Evolutionary conservation across 2,329 filamentous ascomycete species (phyloP).

Genomic region (Fusarium sp.): DNA sequence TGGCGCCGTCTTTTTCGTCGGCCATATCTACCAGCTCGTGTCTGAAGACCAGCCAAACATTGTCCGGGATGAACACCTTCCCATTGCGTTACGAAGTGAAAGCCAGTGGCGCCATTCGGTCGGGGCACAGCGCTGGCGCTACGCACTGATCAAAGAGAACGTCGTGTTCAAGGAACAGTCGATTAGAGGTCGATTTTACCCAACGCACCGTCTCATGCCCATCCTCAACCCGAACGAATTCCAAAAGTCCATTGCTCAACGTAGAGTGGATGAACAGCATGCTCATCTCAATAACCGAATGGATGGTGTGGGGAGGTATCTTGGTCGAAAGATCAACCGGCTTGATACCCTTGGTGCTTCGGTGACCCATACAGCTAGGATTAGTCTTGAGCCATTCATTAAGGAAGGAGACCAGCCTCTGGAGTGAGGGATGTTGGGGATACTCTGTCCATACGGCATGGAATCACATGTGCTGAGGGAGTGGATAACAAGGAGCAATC

Average conservation of each 20-base stretch:
- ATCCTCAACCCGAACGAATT: constrained; percentile 59
- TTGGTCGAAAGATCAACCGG: constrained; percentile 57
- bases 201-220: constrained; percentile 64
- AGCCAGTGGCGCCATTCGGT: constrained; percentile 53
- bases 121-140: constrained; percentile 52
- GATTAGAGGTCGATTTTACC: constrained; percentile 69
- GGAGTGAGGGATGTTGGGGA: constrained; percentile 10
- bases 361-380: constrained; percentile 52
- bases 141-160: constrained; percentile 58
- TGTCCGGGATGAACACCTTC: constrained; percentile 54
- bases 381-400: constrained; percentile 53
- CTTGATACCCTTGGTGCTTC: constrained; percentile 58
- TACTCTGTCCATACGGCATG: constrained; percentile 4
- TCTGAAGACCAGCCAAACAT: constrained; percentile 45
- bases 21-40: constrained; percentile 54
- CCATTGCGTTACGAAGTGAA: constrained; percentile 56
- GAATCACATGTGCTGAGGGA: constrained; percentile 18
- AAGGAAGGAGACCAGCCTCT: constrained; percentile 48
- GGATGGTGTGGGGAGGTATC: constrained; percentile 54
- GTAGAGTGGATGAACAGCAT: constrained; percentile 58
- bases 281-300: constrained; percentile 66
- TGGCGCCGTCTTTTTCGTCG: constrained; percentile 55
- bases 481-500: not conserved
- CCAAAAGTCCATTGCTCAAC: constrained; percentile 52
- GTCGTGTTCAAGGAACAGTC: constrained; percentile 60